These are phyloP conservation scores for Trichocomaceae sp. DNA, from an alignment of 2,329 filamentous ascomycete species.

Conservation along the genomic window DNA sequence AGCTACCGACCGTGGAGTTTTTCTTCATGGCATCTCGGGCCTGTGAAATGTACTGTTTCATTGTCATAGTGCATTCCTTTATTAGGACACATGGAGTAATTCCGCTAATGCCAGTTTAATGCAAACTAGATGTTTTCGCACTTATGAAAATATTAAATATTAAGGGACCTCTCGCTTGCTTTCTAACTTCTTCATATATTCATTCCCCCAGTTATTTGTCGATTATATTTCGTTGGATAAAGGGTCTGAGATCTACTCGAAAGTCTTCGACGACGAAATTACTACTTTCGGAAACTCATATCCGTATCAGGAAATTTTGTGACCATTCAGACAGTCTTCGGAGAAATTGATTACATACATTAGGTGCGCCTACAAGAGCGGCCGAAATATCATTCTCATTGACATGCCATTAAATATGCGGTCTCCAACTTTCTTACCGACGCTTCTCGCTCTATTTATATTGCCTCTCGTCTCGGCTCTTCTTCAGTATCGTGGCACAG, in stretches of 20 bases:
- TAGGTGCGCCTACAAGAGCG: neutral
- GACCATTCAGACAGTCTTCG: neutral
- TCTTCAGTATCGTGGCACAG: constrained; percentile 59
- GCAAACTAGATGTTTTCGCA: neutral
- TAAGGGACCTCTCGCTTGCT: too few species aligned
- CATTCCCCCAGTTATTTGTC: too few species aligned
- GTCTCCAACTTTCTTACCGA: neutral
- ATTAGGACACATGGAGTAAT: neutral
- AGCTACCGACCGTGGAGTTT: neutral
- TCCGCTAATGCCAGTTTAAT: constrained; percentile 2
- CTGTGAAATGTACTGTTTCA: neutral
- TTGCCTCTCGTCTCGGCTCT: constrained; percentile 33
- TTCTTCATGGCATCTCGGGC: neutral
- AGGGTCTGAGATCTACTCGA: neutral
- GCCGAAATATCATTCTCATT: too few species aligned
- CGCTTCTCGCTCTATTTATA: constrained; percentile 1
- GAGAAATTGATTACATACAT: neutral
- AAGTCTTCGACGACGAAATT: neutral
- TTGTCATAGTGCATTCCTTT: neutral
- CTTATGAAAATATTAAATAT: too few species aligned
- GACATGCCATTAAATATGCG: neutral
- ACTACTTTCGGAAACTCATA: constrained; percentile 5
- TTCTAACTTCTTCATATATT: too few species aligned
- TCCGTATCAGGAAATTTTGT: neutral
- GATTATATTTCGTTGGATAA: neutral